These are phyloP conservation scores for Aspergillus transmontanensis DNA, from an alignment of 2,329 filamentous ascomycete genomes.

Conservation along the genomic window DNA sequence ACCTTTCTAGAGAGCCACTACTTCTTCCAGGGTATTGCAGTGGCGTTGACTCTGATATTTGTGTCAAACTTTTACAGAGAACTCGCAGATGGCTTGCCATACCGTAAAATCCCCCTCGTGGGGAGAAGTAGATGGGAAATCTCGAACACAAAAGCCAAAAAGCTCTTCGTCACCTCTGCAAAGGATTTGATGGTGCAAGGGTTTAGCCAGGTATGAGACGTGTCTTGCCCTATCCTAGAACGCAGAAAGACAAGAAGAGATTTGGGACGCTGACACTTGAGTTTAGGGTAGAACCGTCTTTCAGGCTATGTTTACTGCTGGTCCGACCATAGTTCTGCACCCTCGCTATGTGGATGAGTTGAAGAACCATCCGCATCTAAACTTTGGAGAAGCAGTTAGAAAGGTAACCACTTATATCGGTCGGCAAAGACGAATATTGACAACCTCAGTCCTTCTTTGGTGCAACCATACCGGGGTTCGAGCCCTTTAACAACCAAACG, in stretches of 20 bases:
- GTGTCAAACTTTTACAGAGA: constrained; percentile 28
- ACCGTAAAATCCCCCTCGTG: constrained; percentile 30
- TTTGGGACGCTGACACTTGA: not conserved
- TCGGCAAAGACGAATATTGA: constrained; percentile 5
- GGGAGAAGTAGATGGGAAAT: constrained; percentile 33
- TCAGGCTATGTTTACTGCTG: constrained; percentile 28
- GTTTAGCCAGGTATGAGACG: constrained; percentile 28
- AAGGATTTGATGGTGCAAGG: constrained; percentile 29
- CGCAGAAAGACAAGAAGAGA: not conserved
- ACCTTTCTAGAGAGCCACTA: constrained; percentile 27
- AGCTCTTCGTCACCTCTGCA: constrained; percentile 27
- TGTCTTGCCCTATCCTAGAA: not conserved
- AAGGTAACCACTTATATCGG: constrained; percentile 17
- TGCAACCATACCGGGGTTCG: constrained; percentile 32
- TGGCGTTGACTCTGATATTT: constrained; percentile 24
- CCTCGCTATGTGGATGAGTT: constrained; percentile 35
- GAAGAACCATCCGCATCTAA: constrained; percentile 33
- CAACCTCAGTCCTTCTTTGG: constrained; percentile 31
- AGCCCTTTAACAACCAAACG: constrained; percentile 25
- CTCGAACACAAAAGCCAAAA: constrained; percentile 33
- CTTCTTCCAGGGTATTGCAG: constrained; percentile 23
- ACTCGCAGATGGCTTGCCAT: constrained; percentile 30
- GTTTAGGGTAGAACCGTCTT: constrained; percentile 28
- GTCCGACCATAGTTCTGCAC: constrained; percentile 32
- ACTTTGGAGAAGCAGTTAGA: constrained; percentile 27